Evolutionary conservation across 805 yeast genomes (phyloP), one percentile per base, ranked within the genome.

Genomic region (Kuraishia cidri): DNA sequence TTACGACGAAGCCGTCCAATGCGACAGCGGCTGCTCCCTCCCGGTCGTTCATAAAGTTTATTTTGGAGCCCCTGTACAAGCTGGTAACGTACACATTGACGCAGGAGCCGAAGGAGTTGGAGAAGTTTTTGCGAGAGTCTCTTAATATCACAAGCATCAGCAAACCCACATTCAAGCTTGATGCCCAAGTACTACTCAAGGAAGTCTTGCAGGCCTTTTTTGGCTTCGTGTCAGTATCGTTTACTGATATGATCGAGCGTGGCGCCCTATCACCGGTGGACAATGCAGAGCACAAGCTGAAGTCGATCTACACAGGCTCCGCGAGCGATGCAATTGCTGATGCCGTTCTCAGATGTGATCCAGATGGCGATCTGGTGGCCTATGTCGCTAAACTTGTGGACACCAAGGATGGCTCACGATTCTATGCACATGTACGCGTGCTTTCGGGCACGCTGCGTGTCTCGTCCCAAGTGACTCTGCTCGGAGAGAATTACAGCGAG

Each of bases 51-150:
- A 66, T 69, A 5, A 60, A 65, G 29, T 80, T 86, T 43, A 65
- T 92, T 6, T 56, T 87, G 6, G 75, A 73, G 17, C 98, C 97
- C 2, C 46, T 90, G 9, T 90, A 87, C 58, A 88, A 90, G 49
- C 49, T 88, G 6, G 56, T 78, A 24, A 64, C 85, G 0, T 65
- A 72, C 31, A 63, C 82, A 0, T 47, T 90, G 8, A 64, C 85
- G 0, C 62, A 68, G 23, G 69, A 69, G 12, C 55, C 70, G 2
- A 50, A 55, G 4, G 57, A 58, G 0, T 48, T 85, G 12, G 48
- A 66, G 7, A 35, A 37, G 3, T 50, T 70, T 15, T 51, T 85
- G n/a, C 58, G 63, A 45, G 45, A 60, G 2, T 56, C 72, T 20
- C 75, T 79, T 35, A 63, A 67, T 4, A 54, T 73, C 15, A 41